Evolutionary conservation across 192 early-diverging fungal genomes (phyloP).

Genomic region (Linderina pennispora): DNA sequence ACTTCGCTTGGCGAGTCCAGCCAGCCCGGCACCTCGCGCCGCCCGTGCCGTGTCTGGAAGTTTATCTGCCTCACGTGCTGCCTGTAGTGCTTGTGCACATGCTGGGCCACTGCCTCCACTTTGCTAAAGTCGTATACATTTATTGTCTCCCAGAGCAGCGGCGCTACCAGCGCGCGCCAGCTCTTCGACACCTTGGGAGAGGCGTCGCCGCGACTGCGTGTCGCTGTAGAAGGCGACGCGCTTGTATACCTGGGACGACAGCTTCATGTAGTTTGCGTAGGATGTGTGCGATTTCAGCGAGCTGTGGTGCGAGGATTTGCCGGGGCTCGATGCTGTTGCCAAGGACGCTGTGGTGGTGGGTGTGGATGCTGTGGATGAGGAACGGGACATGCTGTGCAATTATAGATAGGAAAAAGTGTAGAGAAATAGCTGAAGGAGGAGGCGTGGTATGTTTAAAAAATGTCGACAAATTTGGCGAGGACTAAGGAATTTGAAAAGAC

Average conservation of each 20-base stretch:
- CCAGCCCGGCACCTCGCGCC: constrained; percentile 39
- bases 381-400: too few species aligned
- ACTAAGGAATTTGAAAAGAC: too few species aligned
- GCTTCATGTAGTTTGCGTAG: constrained; percentile 21
- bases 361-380: too few species aligned
- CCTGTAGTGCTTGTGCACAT: constrained; percentile 32
- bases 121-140: constrained; percentile 37
- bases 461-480: too few species aligned
- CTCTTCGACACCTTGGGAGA: constrained; percentile 44
- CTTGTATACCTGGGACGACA: constrained; percentile 33
- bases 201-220: constrained; percentile 28
- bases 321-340: too few species aligned
- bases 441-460: too few species aligned
- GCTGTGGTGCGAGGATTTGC: too few species aligned
- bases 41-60: constrained; percentile 27
- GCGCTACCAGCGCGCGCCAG: constrained; percentile 40
- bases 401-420: too few species aligned
- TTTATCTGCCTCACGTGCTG: constrained; percentile 38
- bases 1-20: constrained; percentile 45
- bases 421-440: too few species aligned
- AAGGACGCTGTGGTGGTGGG: too few species aligned
- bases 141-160: constrained; percentile 40
- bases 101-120: constrained; percentile 15
- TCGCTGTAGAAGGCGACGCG: constrained; percentile 46
- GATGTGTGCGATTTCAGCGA: too few species aligned